phyloP scores from a whole-genome alignment of 2,329 filamentous ascomycete species.

The Scytalidium sp. region DNA sequence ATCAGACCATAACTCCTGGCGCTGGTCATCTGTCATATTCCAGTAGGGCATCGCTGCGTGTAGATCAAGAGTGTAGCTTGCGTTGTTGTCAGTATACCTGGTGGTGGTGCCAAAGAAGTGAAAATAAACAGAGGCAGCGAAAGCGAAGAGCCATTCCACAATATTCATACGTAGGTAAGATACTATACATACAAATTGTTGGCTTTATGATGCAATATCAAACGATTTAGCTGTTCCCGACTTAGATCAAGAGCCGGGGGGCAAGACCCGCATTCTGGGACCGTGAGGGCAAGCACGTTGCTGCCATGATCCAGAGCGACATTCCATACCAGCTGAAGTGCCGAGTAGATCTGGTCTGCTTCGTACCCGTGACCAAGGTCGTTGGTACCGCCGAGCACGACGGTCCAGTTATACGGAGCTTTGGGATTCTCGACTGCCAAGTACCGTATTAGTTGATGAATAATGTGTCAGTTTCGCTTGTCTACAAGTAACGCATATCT shows the following conservation, averaged over 20 bases:
- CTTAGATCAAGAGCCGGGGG: slow-evolving; percentile 26
- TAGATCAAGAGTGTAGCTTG: slow-evolving; percentile 56
- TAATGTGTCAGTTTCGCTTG: background rate
- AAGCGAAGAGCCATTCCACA: background rate
- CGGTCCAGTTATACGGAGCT: slow-evolving; percentile 50
- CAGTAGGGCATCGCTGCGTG: slow-evolving; percentile 51
- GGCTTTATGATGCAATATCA: slow-evolving; percentile 47
- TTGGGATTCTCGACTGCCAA: slow-evolving; percentile 12
- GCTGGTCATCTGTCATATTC: slow-evolving; percentile 42
- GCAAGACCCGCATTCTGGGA: slow-evolving; percentile 47
- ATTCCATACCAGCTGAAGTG: slow-evolving; percentile 48
- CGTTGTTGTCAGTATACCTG: background rate
- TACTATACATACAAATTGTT: slow-evolving; percentile 48
- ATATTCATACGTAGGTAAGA: background rate
- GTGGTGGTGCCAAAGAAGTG: no score
- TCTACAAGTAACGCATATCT: background rate
- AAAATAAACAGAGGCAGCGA: background rate
- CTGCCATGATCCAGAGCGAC: slow-evolving; percentile 44
- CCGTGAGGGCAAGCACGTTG: slow-evolving; percentile 61
- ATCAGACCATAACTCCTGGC: slow-evolving; percentile 56
- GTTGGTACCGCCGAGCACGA: slow-evolving; percentile 64
- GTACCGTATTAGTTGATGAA: slow-evolving; percentile 1
- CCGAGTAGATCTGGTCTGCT: slow-evolving; percentile 42
- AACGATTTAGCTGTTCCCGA: slow-evolving; percentile 47
- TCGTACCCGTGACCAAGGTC: slow-evolving; percentile 44